Evolutionary conservation across 805 yeast genomes (phyloP).

Genomic region (Wickerhamiella azyma): DNA sequence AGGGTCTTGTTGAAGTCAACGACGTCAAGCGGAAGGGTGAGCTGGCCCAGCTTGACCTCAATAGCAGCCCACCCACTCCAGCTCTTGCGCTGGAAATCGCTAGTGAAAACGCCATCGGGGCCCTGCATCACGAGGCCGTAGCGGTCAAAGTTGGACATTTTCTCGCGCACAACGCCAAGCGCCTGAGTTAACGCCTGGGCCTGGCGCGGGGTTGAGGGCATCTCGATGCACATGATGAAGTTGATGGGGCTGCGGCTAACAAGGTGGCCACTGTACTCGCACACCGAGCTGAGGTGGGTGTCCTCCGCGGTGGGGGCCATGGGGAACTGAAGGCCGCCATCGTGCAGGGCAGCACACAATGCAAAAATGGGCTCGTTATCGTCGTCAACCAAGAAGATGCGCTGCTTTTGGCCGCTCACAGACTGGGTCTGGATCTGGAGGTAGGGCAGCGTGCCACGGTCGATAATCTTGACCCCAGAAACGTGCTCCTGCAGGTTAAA

Average conservation of each 20-base stretch:
- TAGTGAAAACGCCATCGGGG: neutral
- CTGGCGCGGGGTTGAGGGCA: neutral
- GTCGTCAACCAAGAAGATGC: neutral
- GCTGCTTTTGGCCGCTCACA: neutral
- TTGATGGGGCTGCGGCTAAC: neutral
- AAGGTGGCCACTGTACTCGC: neutral
- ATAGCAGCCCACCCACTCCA: neutral
- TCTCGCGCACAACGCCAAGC: neutral
- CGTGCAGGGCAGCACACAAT: constrained; percentile 5
- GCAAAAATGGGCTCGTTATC: constrained; percentile 5
- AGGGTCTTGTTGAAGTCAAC: constrained; percentile 2
- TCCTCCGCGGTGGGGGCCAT: neutral
- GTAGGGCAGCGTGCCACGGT: neutral
- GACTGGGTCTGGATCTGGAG: neutral
- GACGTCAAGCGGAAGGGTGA: neutral
- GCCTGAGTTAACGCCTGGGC: neutral
- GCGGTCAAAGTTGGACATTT: constrained; percentile 2
- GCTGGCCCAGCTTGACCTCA: neutral
- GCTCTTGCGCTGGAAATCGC: neutral
- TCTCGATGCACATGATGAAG: constrained; percentile 1
- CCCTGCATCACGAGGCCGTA: neutral
- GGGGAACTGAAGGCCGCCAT: neutral
- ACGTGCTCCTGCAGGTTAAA: neutral
- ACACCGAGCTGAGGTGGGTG: neutral
- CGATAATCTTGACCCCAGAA: neutral